A percentile compares a stretch with the other conserved stretches of the same genome.
phyloP scores from a whole-genome alignment of 148 eudicot genomes.

The Polygonum aviculare region DNA sequence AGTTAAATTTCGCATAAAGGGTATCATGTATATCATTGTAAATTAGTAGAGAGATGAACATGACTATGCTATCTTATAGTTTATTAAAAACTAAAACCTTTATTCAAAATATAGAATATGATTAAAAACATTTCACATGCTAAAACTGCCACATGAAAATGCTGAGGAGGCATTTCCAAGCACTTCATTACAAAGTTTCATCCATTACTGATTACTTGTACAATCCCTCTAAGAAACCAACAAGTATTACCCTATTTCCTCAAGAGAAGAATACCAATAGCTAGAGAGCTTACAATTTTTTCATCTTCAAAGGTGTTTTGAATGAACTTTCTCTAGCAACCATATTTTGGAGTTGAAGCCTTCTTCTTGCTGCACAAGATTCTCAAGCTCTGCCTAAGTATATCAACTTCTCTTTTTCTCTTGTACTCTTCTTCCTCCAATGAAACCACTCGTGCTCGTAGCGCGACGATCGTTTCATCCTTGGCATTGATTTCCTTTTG shows the following conservation, averaged over 20 bases:
- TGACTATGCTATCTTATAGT: neutral
- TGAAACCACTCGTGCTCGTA: constrained; percentile 33
- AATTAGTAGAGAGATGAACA: neutral
- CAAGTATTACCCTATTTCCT: neutral
- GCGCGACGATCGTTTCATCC: constrained; percentile 41
- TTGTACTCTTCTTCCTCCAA: constrained; percentile 43
- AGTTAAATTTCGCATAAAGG: no score
- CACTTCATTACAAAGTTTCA: neutral
- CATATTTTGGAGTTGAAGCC: neutral
- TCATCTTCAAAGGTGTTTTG: neutral
- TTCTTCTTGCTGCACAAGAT: constrained; percentile 40
- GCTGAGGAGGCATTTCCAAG: neutral
- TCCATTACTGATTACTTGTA: neutral
- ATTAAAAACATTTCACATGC: neutral
- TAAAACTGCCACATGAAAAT: neutral
- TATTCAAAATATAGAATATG: neutral
- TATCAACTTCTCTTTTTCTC: constrained; percentile 59
- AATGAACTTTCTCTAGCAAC: neutral
- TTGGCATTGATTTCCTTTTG: constrained; percentile 40
- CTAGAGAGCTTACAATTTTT: neutral
- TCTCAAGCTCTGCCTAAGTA: constrained; percentile 59
- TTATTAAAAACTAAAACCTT: neutral
- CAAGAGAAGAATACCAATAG: no score
- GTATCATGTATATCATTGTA: neutral
- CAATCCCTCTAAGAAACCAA: neutral